Conservation (phyloP, 345 rosid genomes). For the Dimocarpus longan region DNA sequence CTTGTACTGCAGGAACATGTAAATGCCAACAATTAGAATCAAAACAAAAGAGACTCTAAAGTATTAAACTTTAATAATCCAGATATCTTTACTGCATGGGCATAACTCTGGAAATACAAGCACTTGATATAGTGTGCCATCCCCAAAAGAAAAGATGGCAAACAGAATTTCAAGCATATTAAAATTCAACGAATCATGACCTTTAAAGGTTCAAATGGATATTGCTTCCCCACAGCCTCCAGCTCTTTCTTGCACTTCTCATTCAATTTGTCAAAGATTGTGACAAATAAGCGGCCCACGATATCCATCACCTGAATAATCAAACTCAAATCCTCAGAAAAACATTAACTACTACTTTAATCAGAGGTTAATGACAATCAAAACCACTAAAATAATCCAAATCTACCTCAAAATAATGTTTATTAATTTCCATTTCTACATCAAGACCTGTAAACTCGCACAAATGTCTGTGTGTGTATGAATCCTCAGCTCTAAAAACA, state of each 20-base stretch:
- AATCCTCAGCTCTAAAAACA: conserved; percentile 92
- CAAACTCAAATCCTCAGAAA: conserved; percentile 19
- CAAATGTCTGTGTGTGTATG: conserved; percentile 85
- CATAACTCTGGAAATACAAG: neutral
- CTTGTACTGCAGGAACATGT: conserved; percentile 57
- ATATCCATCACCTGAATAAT: conserved; percentile 72
- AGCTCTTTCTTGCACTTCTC: conserved; percentile 69
- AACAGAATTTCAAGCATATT: conserved; percentile 3
- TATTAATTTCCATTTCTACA: conserved; percentile 82
- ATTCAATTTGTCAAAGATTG: conserved; percentile 68
- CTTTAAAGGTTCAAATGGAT: conserved; percentile 86
- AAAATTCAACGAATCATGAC: conserved; percentile 33
- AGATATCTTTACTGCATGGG: neutral
- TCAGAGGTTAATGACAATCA: neutral
- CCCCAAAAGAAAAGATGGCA: neutral
- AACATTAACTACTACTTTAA: neutral
- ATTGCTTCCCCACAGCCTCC: conserved; percentile 72
- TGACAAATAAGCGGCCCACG: conserved; percentile 68
- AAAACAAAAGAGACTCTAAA: neutral
- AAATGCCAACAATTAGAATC: conserved; percentile 18
- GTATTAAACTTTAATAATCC: conserved; percentile 7
- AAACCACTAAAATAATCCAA: conserved; percentile 12
- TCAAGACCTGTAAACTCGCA: conserved; percentile 93
- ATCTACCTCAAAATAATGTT: conserved; percentile 75
- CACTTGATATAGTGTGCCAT: neutral